phyloP scores from a whole-genome alignment of 441 rosid species.

The Pelargonium australe region DNA sequence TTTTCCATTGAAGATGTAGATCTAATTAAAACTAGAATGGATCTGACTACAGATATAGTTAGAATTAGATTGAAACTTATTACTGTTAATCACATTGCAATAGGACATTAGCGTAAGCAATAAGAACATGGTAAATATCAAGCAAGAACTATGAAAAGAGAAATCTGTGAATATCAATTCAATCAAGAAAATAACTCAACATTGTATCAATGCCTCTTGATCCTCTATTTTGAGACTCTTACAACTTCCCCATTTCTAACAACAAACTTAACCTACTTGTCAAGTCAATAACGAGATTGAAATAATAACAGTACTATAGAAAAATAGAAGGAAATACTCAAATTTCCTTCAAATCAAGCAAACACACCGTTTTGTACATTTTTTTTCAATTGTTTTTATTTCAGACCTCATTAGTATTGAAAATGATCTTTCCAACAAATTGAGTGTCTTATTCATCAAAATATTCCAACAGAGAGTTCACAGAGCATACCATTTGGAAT shows the following conservation, averaged over 20 bases:
- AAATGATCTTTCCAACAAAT: not conserved
- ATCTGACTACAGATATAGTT: too few relatives aligned
- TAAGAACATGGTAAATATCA: too few relatives aligned
- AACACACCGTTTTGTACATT: not conserved
- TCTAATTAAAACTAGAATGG: too few relatives aligned
- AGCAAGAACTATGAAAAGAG: too few relatives aligned
- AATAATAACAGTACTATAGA: not conserved
- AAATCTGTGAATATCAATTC: too few relatives aligned
- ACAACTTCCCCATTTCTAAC: not conserved
- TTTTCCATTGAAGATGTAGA: not conserved
- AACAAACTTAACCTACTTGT: too few relatives aligned
- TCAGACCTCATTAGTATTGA: not conserved
- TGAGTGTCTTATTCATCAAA: not conserved
- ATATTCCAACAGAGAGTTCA: not conserved
- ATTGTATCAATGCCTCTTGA: too few relatives aligned
- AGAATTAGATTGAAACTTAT: too few relatives aligned
- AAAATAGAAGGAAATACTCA: not conserved
- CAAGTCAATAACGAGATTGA: not conserved
- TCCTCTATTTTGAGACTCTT: too few relatives aligned
- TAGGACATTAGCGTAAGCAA: too few relatives aligned
- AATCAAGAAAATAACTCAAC: too few relatives aligned
- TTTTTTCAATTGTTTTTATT: not conserved
- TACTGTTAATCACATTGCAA: too few relatives aligned
- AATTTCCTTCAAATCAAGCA: not conserved
- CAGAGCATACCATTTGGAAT: slow-evolving; percentile 69